Base-by-base conservation (phyloP, 1,139 yeast genomes). In the Zygotorulaspora mrakii region DNA sequence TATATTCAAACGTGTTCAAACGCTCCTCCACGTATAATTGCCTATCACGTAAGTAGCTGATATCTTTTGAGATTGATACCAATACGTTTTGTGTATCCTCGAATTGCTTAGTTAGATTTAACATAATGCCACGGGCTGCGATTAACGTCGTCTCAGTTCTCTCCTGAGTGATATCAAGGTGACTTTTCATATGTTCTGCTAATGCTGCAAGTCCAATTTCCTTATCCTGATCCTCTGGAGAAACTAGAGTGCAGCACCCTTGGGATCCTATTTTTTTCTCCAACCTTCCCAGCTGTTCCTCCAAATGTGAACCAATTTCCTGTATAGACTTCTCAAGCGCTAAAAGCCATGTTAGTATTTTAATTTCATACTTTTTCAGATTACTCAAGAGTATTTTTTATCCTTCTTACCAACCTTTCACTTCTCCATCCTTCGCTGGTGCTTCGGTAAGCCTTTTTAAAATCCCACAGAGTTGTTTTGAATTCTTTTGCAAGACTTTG, bases 401-500 rank as follows among this genome's bases (percentile, higher is more conserved):
- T 14, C 10, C 16, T 5, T 13, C 2, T n/a, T 12, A 42, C 46
- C 33, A 42, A 42, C 46, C 43, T 35, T 27, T 35, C 20, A 39
- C 13, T 28, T 37, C 33, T 24, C 33, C 34, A 12, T 41, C 41
- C 29, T 23, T 36, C 11, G 26, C 35, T 17, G 35, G 27, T 11
- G 34, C 45, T 5, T 14, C 32, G 3, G 40, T 43, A 35, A 52
- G 17, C n/a, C 39, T 44, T 8, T 9, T 25, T 1, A 48, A 26
- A 14, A 50, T 33, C 2, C 23, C 33, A 9, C 43, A 37, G 17
- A 58, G 36, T 5, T 42, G 32, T 18, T 49, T 42, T 18, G 53
- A 51, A 31, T 53, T 57, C 25, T 47, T 43, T 18, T 43, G 34
- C 22, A 61, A 40, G 31, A 46, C 55, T 14, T 47, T 46, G 3